A percentile compares a stretch with the other conserved stretches of the same genome.
Conservation (phyloP, 495 filamentous ascomycete species). For the Aspergillus carlsbadensis region DNA sequence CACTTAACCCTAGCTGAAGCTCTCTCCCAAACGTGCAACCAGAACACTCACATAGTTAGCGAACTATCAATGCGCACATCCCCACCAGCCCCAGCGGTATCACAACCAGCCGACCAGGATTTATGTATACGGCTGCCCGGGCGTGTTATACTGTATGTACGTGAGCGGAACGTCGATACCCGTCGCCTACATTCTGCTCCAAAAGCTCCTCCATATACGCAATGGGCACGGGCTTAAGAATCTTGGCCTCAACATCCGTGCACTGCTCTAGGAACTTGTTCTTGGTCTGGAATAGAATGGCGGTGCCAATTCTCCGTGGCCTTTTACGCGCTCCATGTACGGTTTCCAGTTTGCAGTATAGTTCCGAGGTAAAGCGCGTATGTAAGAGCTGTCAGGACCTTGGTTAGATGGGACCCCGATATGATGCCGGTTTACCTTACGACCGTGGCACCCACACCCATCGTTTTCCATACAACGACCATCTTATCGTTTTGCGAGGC, state of each 20-base stretch:
- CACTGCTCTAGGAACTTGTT: slow-evolving; percentile 37
- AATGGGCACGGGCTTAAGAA: neutral
- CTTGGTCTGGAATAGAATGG: slow-evolving; percentile 54
- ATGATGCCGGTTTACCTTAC: too few species aligned
- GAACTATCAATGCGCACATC: slow-evolving; percentile 47
- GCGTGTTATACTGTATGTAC: slow-evolving; percentile 55
- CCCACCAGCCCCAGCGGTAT: slow-evolving; percentile 54
- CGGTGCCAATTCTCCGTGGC: slow-evolving; percentile 53
- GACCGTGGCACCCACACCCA: too few species aligned
- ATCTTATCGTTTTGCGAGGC: too few species aligned
- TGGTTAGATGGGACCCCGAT: too few species aligned
- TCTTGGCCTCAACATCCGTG: neutral
- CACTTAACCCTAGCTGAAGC: too few species aligned
- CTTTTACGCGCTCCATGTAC: slow-evolving; percentile 29
- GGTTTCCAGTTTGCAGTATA: slow-evolving; percentile 14
- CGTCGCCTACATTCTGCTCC: neutral
- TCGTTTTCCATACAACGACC: too few species aligned
- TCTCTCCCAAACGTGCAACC: too few species aligned
- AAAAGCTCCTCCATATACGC: neutral
- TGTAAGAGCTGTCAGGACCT: too few species aligned
- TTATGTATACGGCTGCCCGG: slow-evolving; percentile 42
- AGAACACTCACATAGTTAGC: slow-evolving; percentile 47
- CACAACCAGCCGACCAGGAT: slow-evolving; percentile 57
- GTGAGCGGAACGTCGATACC: slow-evolving; percentile 53
- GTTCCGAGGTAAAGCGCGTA: too few species aligned